phyloP scores from a whole-genome alignment of 163 green algal genomes.

The Scenedesmus sp. region DNA sequence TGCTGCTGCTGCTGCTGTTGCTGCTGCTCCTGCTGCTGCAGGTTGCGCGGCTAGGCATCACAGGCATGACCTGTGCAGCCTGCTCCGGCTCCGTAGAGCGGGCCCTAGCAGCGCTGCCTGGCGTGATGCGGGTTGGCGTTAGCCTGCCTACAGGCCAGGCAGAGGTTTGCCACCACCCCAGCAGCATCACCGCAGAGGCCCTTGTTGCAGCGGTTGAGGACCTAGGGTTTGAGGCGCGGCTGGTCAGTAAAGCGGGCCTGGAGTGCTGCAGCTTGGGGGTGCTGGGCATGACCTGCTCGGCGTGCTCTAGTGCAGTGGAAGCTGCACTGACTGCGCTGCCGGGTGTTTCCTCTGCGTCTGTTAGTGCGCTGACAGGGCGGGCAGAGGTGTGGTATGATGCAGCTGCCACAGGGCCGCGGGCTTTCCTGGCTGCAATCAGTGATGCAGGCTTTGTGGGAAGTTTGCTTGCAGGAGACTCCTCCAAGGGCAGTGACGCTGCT shows the following conservation, averaged over 20 bases:
- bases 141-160: constrained; percentile 12
- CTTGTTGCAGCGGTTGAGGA: constrained; percentile 84
- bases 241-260: constrained; percentile 26
- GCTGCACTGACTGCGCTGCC: constrained; percentile 61
- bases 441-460: constrained; percentile 81
- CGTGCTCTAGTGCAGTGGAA: constrained; percentile 75
- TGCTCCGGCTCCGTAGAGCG: constrained; percentile 78
- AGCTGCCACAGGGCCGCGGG: constrained; percentile 74
- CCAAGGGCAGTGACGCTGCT: constrained; percentile 30
- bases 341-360: constrained; percentile 68
- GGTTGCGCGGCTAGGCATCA: constrained; percentile 63
- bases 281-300: constrained; percentile 80
- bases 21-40: neutral
- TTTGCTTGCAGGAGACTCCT: constrained; percentile 23
- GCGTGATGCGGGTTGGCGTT: constrained; percentile 33
- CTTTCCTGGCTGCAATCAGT: constrained; percentile 83
- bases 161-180: constrained; percentile 17
- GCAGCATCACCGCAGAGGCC: constrained; percentile 34
- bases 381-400: constrained; percentile 64
- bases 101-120: constrained; percentile 44
- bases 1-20: neutral
- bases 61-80: constrained; percentile 83
- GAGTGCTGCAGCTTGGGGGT: constrained; percentile 53
- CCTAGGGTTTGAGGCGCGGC: constrained; percentile 78
- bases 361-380: constrained; percentile 51